These are phyloP conservation scores for Sporothrix sp. DNA, from an alignment of 2,329 filamentous ascomycete genomes.

Conservation along the genomic window DNA sequence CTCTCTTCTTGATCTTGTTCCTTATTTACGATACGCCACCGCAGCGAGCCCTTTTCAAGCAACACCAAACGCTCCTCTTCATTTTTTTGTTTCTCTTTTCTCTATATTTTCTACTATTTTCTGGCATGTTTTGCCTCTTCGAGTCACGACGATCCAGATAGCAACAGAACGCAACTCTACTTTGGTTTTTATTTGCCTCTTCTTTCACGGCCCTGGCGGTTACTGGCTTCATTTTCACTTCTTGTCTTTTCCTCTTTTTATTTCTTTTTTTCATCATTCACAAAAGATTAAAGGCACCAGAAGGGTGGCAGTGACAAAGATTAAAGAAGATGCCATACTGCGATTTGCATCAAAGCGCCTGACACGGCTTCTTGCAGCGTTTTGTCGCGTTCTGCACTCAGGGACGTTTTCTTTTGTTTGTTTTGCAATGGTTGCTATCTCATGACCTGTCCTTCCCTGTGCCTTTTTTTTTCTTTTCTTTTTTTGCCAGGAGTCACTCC, in stretches of 20 bases:
- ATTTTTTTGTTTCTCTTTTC: neutral
- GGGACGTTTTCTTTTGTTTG: neutral
- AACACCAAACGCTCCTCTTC: slow-evolving; percentile 2
- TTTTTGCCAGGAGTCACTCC: neutral
- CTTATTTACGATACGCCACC: neutral
- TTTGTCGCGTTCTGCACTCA: neutral
- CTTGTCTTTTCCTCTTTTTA: neutral
- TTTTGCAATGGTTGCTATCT: neutral
- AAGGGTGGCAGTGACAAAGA: too few species aligned
- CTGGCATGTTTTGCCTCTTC: slow-evolving; percentile 12
- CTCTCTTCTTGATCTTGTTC: neutral
- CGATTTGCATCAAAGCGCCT: too few species aligned
- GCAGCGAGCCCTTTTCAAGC: slow-evolving; percentile 1
- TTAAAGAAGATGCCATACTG: too few species aligned
- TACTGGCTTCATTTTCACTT: neutral
- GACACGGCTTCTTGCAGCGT: neutral
- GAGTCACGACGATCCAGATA: slow-evolving; percentile 19
- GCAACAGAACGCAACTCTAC: neutral
- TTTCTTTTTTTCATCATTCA: neutral
- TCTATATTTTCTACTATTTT: neutral
- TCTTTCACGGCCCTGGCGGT: neutral
- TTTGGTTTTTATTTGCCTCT: neutral
- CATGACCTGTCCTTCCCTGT: neutral
- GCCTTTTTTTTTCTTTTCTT: neutral
- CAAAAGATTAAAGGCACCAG: too few species aligned